Evolutionary conservation across 129 eudicot species (phyloP).

Genomic region (Artemisia annua): DNA sequence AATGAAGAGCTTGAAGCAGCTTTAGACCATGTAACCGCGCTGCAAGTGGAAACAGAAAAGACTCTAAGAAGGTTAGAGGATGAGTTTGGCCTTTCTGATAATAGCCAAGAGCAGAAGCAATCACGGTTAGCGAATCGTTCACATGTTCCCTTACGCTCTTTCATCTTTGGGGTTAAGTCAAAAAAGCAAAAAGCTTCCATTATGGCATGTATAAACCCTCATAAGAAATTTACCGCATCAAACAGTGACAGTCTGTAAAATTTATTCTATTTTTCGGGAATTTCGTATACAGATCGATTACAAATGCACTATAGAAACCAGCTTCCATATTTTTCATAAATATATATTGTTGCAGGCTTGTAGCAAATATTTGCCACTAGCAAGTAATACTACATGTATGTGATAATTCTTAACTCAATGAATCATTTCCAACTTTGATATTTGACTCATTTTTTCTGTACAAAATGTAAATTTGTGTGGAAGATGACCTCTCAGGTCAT

Average conservation of each 20-base stretch:
- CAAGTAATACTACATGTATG: no score
- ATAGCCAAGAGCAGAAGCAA: slow-evolving; percentile 26
- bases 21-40: slow-evolving; percentile 51
- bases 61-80: slow-evolving; percentile 49
- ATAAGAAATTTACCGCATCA: slow-evolving; percentile 32
- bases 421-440: no score
- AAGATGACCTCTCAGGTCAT: no score
- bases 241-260: slow-evolving; percentile 20
- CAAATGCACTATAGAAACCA: background rate
- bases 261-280: background rate
- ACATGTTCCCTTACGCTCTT: slow-evolving; percentile 70
- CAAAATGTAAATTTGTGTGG: no score
- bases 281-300: background rate
- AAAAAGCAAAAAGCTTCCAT: slow-evolving; percentile 66
- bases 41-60: slow-evolving; percentile 52
- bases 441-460: no score
- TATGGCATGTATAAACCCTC: slow-evolving; percentile 62
- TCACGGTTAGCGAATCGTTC: slow-evolving; percentile 34
- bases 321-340: background rate
- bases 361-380: no score
- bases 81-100: slow-evolving; percentile 45
- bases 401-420: no score
- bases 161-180: slow-evolving; percentile 70
- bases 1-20: slow-evolving; percentile 77
- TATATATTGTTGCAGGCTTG: background rate